Evolutionary conservation across 2,329 filamentous ascomycete genomes (phyloP), one percentile per base, ranked within the genome.

Genomic region (Davidsoniella eucalypti): DNA sequence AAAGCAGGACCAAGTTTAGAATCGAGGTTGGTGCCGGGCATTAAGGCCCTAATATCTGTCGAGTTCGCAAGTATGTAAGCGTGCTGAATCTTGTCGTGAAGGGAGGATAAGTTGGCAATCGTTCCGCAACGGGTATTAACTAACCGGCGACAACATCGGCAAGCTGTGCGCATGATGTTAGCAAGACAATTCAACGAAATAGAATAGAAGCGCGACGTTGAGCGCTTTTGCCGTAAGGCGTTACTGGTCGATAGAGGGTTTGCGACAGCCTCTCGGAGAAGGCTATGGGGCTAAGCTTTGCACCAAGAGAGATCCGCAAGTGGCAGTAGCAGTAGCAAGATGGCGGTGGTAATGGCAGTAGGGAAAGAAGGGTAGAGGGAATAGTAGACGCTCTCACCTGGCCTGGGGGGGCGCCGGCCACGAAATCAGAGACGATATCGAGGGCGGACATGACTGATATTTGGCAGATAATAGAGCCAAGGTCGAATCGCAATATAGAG

Each of bases 21-120:
- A 50, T 88, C 68, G 54, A 92, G 69, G 50, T 73, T 69, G 40
- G 79, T 78, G 57, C 83, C 78, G 55, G 77, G 70, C 16, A 87
- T 87, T 41, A 98, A 73, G 47, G 79, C 73, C 66, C 94, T 94
- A 71, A 98, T 93, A 63, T 94, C 92, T 93, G 65, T 53, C 39
- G 29, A 12, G 25, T 25, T 21, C 18, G 25, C 16, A 9, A 14
- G 40, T 37, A 37, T 21, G 50, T 52, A 17, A 52, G 39, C 39
- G 38, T 21, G 29, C 12, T 41, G 29, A 26, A 16, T 44, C 29
- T 18, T 41, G 9, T 25, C 21, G 46, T 8, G 37, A 16, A 25
- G n/a, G 37, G 17, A 6, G 23, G 38, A 21, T 12, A 45, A 5
- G 16, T 45, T 5, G 21, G 29, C 12, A 33, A 33, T 12, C 12